These are phyloP conservation scores for Penicillium sp. DNA, from an alignment of 2,329 filamentous ascomycete genomes.

Conservation along the genomic window DNA sequence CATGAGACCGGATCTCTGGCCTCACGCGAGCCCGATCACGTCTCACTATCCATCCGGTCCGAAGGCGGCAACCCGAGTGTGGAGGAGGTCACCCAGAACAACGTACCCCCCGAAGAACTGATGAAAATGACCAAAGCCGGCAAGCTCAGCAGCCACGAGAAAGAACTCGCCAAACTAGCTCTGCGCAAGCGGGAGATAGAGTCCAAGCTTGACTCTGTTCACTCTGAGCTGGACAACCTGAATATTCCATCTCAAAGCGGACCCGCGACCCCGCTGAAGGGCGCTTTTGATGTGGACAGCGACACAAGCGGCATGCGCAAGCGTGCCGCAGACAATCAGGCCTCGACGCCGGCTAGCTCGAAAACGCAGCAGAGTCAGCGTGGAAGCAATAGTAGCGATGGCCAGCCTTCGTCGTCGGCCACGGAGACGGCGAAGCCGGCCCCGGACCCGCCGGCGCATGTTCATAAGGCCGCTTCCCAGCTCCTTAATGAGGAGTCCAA, in stretches of 20 bases:
- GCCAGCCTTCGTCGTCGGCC: constrained; percentile 8
- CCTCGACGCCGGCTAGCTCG: constrained; percentile 14
- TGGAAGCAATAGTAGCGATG: constrained; percentile 17
- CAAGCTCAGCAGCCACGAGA: constrained; percentile 40
- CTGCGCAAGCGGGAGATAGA: constrained; percentile 42
- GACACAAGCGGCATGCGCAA: constrained; percentile 20
- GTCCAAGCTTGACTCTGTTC: constrained; percentile 36
- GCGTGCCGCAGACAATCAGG: constrained; percentile 18
- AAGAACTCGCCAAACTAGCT: constrained; percentile 44
- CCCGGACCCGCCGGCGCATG: constrained; percentile 20
- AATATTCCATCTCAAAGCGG: constrained; percentile 15
- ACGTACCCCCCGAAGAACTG: constrained; percentile 23
- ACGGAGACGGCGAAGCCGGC: constrained; percentile 10
- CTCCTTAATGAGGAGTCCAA: constrained; percentile 37
- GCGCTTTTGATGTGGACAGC: constrained; percentile 18
- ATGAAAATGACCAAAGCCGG: constrained; percentile 29
- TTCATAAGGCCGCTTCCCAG: constrained; percentile 31
- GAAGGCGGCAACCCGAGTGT: constrained; percentile 16
- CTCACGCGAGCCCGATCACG: constrained; percentile 15
- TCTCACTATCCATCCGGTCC: constrained; percentile 19
- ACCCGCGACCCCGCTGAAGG: constrained; percentile 7
- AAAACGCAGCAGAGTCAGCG: constrained; percentile 18
- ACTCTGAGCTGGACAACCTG: constrained; percentile 34
- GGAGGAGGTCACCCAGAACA: constrained; percentile 21
- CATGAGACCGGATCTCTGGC: too few species aligned